Conservation (phyloP, 2,329 filamentous ascomycete genomes). For the Hymenoscyphus infarciens region DNA sequence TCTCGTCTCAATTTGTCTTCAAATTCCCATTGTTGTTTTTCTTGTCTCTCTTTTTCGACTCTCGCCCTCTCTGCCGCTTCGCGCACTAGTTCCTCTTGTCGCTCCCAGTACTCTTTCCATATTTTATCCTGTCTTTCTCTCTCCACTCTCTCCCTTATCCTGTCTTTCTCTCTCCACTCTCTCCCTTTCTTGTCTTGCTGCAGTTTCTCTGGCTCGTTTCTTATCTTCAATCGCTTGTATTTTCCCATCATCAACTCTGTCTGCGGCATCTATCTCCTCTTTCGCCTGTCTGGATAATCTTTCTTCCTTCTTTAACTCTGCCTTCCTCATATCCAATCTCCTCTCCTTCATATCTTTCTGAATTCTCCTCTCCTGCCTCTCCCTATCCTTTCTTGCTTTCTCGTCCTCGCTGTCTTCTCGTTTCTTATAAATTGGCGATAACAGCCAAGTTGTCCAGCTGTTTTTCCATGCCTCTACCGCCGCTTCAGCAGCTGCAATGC, state of each 20-base stretch:
- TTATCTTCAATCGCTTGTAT: background rate
- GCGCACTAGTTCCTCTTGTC: too few species aligned
- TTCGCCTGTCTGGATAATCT: background rate
- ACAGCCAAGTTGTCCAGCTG: conserved; percentile 34
- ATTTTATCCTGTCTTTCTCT: background rate
- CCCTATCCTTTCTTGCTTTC: conserved; percentile 34
- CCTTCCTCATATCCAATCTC: conserved; percentile 22
- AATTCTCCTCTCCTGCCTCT: conserved; percentile 34
- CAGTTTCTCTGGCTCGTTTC: background rate
- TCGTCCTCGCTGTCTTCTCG: conserved; percentile 34
- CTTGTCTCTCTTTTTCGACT: too few species aligned
- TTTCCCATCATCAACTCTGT: background rate
- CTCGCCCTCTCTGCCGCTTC: too few species aligned
- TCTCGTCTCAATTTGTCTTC: background rate
- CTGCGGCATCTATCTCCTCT: background rate
- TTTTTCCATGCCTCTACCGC: conserved; percentile 34
- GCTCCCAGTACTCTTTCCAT: too few species aligned
- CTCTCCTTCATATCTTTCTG: conserved; percentile 37
- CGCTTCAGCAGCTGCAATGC: conserved; percentile 25
- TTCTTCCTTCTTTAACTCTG: conserved; percentile 20
- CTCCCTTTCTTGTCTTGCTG: background rate
- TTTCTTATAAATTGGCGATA: conserved; percentile 34
- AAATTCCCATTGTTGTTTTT: background rate
- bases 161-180: too few species aligned
- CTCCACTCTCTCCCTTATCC: too few species aligned